A percentile compares a stretch with the other conserved stretches of the same genome.
Conservation (phyloP, 2,329 filamentous ascomycete genomes). For the Ambrosiella xylebori region DNA sequence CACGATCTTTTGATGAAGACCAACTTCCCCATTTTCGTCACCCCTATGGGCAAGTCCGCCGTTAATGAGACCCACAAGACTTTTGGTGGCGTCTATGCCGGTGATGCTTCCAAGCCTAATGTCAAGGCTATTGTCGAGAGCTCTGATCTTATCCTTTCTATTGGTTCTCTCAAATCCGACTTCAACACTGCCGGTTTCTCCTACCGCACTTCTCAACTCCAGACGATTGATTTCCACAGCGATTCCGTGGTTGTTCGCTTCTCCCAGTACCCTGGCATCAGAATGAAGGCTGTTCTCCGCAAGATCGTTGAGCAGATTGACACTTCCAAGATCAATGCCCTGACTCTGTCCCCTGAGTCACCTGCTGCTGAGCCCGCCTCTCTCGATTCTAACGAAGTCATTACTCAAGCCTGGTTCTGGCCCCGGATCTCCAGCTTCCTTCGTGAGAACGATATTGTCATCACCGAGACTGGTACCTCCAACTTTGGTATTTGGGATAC, state of each 20-base stretch:
- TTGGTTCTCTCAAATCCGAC: slow-evolving; percentile 50
- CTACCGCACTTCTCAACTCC: slow-evolving; percentile 58
- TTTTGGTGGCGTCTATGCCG: slow-evolving; percentile 73
- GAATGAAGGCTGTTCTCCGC: slow-evolving; percentile 60
- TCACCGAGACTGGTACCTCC: slow-evolving; percentile 76
- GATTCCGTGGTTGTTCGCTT: slow-evolving; percentile 56
- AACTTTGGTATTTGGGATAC: slow-evolving; percentile 84
- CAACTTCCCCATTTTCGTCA: slow-evolving; percentile 65
- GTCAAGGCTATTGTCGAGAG: slow-evolving; percentile 48
- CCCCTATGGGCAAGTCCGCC: slow-evolving; percentile 77
- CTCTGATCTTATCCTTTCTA: slow-evolving; percentile 52
- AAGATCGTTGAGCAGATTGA: slow-evolving; percentile 48
- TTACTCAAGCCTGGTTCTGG: slow-evolving; percentile 64
- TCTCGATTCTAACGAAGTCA: slow-evolving; percentile 24
- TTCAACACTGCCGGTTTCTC: slow-evolving; percentile 75
- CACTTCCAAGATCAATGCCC: slow-evolving; percentile 37
- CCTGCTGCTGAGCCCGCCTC: slow-evolving; percentile 31
- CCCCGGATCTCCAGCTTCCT: slow-evolving; percentile 58
- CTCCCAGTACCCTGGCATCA: slow-evolving; percentile 59
- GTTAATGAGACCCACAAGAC: slow-evolving; percentile 59
- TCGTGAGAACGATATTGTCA: slow-evolving; percentile 53
- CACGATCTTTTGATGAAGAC: slow-evolving; percentile 57
- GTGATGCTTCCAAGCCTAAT: slow-evolving; percentile 50
- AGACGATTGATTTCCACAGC: slow-evolving; percentile 68
- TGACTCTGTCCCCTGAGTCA: slow-evolving; percentile 18